Conservation (phyloP, 2,329 filamentous ascomycete species). For the Trichoderma pleuroti region DNA sequence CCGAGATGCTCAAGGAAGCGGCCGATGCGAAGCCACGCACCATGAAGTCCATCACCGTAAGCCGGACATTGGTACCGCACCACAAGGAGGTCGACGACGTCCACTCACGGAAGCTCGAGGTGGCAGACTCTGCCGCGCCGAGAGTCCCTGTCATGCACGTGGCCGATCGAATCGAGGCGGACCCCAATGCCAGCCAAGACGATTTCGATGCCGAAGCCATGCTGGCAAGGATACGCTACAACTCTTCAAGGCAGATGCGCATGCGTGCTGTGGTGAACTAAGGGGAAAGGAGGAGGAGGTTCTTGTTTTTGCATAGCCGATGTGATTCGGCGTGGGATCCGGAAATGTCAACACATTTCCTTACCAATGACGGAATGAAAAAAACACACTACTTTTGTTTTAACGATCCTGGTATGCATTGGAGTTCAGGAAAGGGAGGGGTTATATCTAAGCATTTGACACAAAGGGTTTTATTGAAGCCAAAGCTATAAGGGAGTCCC, state of each 20-base stretch:
- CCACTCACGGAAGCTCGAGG: constrained; percentile 25
- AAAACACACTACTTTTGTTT: constrained; percentile 9
- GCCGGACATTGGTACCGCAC: constrained; percentile 40
- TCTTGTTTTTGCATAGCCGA: constrained; percentile 12
- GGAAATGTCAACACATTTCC: constrained; percentile 2
- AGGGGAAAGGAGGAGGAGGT: background rate
- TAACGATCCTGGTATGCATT: constrained; percentile 20
- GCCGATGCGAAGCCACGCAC: constrained; percentile 44
- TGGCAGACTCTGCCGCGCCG: constrained; percentile 16
- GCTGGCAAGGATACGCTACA: constrained; percentile 40
- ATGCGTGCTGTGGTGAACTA: constrained; percentile 24
- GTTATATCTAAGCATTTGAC: constrained; percentile 14
- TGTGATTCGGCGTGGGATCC: constrained; percentile 4
- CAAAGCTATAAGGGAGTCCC: constrained; percentile 8
- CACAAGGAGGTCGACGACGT: constrained; percentile 30
- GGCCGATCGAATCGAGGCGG: constrained; percentile 32
- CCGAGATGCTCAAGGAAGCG: constrained; percentile 39
- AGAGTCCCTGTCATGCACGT: constrained; percentile 22
- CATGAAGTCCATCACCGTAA: constrained; percentile 52
- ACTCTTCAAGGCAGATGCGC: constrained; percentile 41
- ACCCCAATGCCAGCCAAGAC: constrained; percentile 38
- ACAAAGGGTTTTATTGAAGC: constrained; percentile 8
- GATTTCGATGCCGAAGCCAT: constrained; percentile 41
- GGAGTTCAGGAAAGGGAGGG: constrained; percentile 17
- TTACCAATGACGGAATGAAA: constrained; percentile 19